Evolutionary conservation across 1,284 basidiomycete species (phyloP).

Genomic region (Ganoderma meredithae): DNA sequence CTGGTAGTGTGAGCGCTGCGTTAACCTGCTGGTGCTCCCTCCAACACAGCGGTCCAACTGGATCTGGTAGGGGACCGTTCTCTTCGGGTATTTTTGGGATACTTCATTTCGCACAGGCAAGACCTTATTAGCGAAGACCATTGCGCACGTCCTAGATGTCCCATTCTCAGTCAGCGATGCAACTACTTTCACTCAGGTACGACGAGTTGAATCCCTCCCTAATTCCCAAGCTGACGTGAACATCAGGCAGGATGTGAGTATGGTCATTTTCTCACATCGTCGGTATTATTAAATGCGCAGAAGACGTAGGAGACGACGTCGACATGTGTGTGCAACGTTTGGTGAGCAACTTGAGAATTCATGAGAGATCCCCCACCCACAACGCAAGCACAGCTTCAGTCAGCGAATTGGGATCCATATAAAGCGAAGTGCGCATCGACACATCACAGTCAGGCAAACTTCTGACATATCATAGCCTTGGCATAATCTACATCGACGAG

Average conservation of each 20-base stretch:
- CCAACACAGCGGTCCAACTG: slow-evolving; percentile 74
- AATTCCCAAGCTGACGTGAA: slow-evolving; percentile 8
- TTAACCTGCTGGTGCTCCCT: slow-evolving; percentile 19
- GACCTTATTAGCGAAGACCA: slow-evolving; percentile 84
- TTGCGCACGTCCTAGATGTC: slow-evolving; percentile 88
- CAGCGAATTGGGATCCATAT: slow-evolving; percentile 86
- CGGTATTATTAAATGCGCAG: background rate
- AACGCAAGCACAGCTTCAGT: slow-evolving; percentile 65
- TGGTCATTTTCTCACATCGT: slow-evolving; percentile 10
- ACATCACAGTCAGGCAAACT: background rate
- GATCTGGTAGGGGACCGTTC: slow-evolving; percentile 63
- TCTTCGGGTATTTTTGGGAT: background rate
- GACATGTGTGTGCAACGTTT: slow-evolving; percentile 89
- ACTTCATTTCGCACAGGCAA: slow-evolving; percentile 62
- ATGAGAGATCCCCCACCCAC: background rate
- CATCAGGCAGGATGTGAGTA: slow-evolving; percentile 79
- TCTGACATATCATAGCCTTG: slow-evolving; percentile 60
- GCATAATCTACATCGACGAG: slow-evolving; percentile 97
- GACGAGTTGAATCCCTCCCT: slow-evolving; percentile 17
- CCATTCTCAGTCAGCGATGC: slow-evolving; percentile 91
- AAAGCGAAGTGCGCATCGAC: slow-evolving; percentile 65
- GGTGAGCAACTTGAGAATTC: slow-evolving; percentile 44
- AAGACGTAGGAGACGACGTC: slow-evolving; percentile 95
- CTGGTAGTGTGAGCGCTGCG: background rate
- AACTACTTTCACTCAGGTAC: slow-evolving; percentile 83